Base-by-base conservation (phyloP, 352 stramenopile species). In the Salisapilia sapeloensis region DNA sequence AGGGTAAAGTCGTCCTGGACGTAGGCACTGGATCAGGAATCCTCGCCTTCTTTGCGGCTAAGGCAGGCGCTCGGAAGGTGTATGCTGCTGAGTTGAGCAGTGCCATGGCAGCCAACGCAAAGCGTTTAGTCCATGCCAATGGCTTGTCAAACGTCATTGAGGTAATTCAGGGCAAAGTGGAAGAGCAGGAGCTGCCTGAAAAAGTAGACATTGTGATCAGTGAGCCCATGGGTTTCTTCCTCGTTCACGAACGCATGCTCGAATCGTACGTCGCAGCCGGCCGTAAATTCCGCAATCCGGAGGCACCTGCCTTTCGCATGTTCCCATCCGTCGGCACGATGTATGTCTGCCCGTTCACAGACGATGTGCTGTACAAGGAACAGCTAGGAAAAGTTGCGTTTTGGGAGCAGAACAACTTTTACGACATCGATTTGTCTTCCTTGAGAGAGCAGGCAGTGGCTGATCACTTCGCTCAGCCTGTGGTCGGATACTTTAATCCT, bases 181-280 rank as follows among this genome's bases (percentile, higher is more conserved):
- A 99, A 58, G 86, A 97, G 6, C 75, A 99, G 17, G 47, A 93
- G 44, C 61, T 99, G 17, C 90, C 93, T 0, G 86, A 97, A 37
- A 75, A 71, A 34, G 95, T 99, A 4, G 96, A 99, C 53, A 91
- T 99, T 35, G 97, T 99, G 19, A 85, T 99, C 13, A 97, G 86
- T 3, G 94, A 99, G 63, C 96, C 94, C 65, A 99, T 99, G 95
- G 96, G 96, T 15, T 99, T 99, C 60, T 98, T 98, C 50, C 81
- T 99, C 16, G 74, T 99, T 24, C 80, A 97, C 46, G 96, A 99
- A 56, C 92, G 79, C 37, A 99, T 99, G 96, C 74, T 99, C 22
- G 94, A 99, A 64, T 97, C 81, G 19, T 92, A 98, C 29, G 87
- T 99, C 17, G 53, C 69, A 12, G 95, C 91, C 1, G 64, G 95